Evolutionary conservation across 768 basidiomycete genomes (phyloP).

Genomic region (Panaeolus cyanescens): DNA sequence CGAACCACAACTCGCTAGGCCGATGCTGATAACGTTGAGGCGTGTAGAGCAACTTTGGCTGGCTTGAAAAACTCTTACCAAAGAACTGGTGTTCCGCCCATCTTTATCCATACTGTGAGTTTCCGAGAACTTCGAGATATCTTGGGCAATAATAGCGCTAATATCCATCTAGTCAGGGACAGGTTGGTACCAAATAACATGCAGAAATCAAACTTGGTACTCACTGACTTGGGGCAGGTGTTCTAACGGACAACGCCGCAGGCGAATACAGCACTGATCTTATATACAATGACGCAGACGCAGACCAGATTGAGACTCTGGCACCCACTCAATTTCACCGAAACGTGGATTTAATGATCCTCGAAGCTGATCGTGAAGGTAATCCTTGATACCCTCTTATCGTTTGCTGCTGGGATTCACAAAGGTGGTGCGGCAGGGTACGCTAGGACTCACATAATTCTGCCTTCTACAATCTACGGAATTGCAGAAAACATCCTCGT

Average conservation of each 20-base stretch:
- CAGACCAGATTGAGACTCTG: constrained; percentile 47
- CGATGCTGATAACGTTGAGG: constrained; percentile 45
- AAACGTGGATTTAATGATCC: constrained; percentile 46
- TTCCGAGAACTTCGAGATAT: not conserved
- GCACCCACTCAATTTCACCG: constrained; percentile 49
- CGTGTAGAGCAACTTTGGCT: constrained; percentile 46
- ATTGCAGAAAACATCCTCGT: constrained; percentile 48
- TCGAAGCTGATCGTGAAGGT: constrained; percentile 53
- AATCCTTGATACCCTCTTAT: not conserved
- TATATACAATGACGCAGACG: constrained; percentile 52
- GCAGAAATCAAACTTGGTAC: not conserved
- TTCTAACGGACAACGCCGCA: constrained; percentile 38
- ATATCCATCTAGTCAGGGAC: constrained; percentile 45
- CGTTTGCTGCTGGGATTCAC: too few species aligned
- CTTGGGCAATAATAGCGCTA: not conserved
- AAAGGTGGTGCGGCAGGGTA: constrained; percentile 39
- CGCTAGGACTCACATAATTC: constrained; percentile 49
- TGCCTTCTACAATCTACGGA: constrained; percentile 63
- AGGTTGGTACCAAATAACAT: constrained; percentile 27
- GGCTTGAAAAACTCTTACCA: constrained; percentile 52
- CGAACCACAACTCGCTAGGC: constrained; percentile 20
- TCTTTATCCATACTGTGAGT: constrained; percentile 66
- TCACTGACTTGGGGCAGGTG: constrained; percentile 5
- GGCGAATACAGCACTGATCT: constrained; percentile 37
- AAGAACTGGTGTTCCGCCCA: constrained; percentile 41